Evolutionary conservation across 805 yeast species (phyloP), one percentile per base, ranked within the genome.

Genomic region (Schwanniomyces occidentalis): DNA sequence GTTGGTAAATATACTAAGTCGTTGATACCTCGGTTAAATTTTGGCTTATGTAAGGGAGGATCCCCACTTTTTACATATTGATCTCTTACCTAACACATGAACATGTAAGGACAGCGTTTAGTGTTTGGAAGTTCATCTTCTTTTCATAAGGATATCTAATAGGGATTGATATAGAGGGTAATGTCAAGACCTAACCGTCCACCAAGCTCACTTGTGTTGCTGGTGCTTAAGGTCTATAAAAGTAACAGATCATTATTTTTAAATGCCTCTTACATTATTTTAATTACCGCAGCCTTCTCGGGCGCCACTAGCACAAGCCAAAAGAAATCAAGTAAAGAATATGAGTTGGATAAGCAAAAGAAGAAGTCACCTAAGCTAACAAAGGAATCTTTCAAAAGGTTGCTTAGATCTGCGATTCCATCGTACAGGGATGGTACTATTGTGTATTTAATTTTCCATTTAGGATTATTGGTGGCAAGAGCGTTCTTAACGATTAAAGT

Each of bases 401-500:
- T 69, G n/a, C 44, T 55, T 21, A 53, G 49, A 30, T 52, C 71
- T 5, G 67, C 71, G 3, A 44, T 65, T 5, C 74, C 74, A 2
- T 40, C 48, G 3, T 33, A 44, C 12, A 40, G 37, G 5, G 56
- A 63, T 42, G 42, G 55, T 9, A 56, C 70, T 5, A 54, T 65
- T 10, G 24, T 45, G 6, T 60, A 61, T 37, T 65, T 85, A 23
- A 40, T 56, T 1, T 45, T 74, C 0, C 91, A 87, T 56, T 60
- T 87, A 5, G 52, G 67, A 0, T 65, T 87, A 16, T 66, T 90
- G 28, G 71, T 85, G 3, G 44, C 74, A 4, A 72, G 95, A 44
- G 91, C 96, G 0, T 56, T 81, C 16, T 61, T 90, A 17, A 82
- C 95, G 2, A 70, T 90, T 30, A 80, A 81, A 50, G 90, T 89